Evolutionary conservation across 2,329 filamentous ascomycete genomes (phyloP).

Genomic region (Fusarium tjaetaba): DNA sequence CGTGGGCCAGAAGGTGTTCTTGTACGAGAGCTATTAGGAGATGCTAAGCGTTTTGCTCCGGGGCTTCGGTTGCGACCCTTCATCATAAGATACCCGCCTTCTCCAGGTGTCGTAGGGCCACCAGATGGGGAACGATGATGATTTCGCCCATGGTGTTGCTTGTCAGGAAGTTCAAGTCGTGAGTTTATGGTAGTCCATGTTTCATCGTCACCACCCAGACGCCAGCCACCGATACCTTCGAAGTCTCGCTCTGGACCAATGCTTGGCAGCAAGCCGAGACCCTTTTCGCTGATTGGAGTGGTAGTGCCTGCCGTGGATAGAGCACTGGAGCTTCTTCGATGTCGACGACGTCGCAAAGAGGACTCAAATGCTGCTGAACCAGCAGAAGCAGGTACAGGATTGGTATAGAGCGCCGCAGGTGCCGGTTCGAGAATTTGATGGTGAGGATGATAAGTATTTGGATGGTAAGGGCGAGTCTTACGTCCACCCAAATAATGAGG

Average conservation of each 20-base stretch:
- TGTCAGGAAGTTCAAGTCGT: slow-evolving; percentile 60
- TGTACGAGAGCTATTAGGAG: slow-evolving; percentile 60
- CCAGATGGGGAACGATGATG: slow-evolving; percentile 57
- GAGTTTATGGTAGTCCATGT: slow-evolving; percentile 64
- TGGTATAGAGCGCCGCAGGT: slow-evolving; percentile 8
- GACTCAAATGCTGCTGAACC: slow-evolving; percentile 34
- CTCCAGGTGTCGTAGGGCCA: slow-evolving; percentile 52
- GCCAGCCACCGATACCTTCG: slow-evolving; percentile 69
- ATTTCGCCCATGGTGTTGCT: slow-evolving; percentile 50
- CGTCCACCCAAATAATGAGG: slow-evolving; percentile 62
- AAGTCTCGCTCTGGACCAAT: slow-evolving; percentile 65
- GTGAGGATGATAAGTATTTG: slow-evolving; percentile 28
- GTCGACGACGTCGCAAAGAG: slow-evolving; percentile 41
- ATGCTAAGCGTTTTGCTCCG: slow-evolving; percentile 42
- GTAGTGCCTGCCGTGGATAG: slow-evolving; percentile 47
- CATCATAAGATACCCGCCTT: slow-evolving; percentile 57
- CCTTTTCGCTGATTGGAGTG: slow-evolving; percentile 50
- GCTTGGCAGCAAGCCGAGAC: slow-evolving; percentile 56
- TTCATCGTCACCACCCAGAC: slow-evolving; percentile 57
- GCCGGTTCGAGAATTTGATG: slow-evolving; percentile 17
- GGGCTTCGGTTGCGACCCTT: slow-evolving; percentile 52
- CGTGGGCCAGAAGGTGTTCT: slow-evolving; percentile 59
- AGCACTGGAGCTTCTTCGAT: slow-evolving; percentile 50
- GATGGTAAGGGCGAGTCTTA: slow-evolving; percentile 45
- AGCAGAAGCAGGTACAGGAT: slow-evolving; percentile 19